Evolutionary conservation across 2,329 filamentous ascomycete species (phyloP).

Genomic region (Pestalotiopsis sp.): DNA sequence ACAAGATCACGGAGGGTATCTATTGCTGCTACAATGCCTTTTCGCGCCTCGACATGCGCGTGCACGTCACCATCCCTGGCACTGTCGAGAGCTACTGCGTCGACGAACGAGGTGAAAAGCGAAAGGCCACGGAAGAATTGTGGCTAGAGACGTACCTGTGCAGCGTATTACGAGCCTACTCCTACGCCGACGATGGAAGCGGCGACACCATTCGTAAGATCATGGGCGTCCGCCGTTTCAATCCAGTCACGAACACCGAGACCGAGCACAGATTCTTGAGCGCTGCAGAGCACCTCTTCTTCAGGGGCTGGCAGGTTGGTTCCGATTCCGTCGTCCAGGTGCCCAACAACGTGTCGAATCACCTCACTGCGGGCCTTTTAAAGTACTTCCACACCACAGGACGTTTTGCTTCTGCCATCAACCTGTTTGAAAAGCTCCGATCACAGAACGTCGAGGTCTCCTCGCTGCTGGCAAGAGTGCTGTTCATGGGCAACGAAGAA

Average conservation of each 20-base stretch:
- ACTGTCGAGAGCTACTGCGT: conserved; percentile 97
- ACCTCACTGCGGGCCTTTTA: conserved; percentile 89
- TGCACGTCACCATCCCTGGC: conserved; percentile 95
- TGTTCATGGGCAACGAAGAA: conserved; percentile 95
- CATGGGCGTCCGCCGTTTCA: conserved; percentile 94
- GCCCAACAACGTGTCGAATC: conserved; percentile 94
- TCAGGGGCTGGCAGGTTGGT: conserved; percentile 91
- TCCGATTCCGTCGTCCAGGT: conserved; percentile 98
- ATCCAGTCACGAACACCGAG: conserved; percentile 97
- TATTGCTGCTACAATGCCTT: conserved; percentile 99
- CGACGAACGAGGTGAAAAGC: conserved; percentile 93
- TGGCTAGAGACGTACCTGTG: conserved; percentile 99
- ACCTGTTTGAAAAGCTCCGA: conserved; percentile 94
- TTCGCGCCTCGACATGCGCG: conserved; percentile 95
- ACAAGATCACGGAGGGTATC: conserved; percentile 90
- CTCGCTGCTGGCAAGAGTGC: conserved; percentile 85
- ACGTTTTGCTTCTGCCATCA: conserved; percentile 92
- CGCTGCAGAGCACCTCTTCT: conserved; percentile 92
- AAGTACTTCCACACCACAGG: conserved; percentile 96
- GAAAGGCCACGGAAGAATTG: conserved; percentile 87
- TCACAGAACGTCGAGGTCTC: conserved; percentile 91
- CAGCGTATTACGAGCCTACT: conserved; percentile 90
- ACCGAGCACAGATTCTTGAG: conserved; percentile 95
- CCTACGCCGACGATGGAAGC: conserved; percentile 93
- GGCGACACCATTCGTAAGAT: conserved; percentile 96